Conservation (phyloP, 305 asterid genomes). For the Fraxinus paxiana region DNA sequence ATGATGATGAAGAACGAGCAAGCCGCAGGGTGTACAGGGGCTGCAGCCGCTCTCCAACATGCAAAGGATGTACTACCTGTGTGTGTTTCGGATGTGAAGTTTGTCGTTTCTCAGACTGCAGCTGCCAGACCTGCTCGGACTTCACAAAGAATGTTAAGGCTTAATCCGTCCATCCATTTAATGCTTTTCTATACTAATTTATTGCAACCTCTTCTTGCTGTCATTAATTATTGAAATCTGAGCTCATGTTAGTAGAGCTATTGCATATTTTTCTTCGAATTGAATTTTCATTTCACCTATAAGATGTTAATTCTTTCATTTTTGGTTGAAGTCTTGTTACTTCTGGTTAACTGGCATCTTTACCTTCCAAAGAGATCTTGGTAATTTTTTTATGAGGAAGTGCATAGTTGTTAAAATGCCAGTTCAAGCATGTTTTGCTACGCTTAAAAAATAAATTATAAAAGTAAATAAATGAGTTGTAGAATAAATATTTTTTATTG, state of each 20-base stretch:
- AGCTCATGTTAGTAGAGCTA: not conserved
- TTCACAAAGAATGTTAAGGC: conserved; percentile 42
- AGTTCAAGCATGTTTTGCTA: not conserved
- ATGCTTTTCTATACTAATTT: not conserved
- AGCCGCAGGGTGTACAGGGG: conserved; percentile 48
- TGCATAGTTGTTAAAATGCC: not conserved
- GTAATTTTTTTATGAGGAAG: not conserved
- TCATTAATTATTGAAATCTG: not conserved
- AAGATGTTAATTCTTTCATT: not conserved
- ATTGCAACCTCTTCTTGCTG: not conserved
- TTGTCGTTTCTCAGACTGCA: conserved; percentile 49
- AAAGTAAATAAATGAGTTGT: not conserved
- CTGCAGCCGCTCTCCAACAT: conserved; percentile 42
- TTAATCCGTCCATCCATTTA: not conserved
- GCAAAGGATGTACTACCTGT: conserved; percentile 52
- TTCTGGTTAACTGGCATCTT: not conserved
- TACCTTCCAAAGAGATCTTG: not conserved
- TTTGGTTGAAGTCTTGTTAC: not conserved
- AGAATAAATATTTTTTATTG: not conserved
- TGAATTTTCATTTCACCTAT: not conserved
- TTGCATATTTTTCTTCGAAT: not conserved
- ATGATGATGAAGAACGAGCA: conserved; percentile 48
- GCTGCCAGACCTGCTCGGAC: conserved; percentile 51
- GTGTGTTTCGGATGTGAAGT: conserved; percentile 48
- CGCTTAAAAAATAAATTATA: not conserved